Evolutionary conservation across 768 basidiomycete genomes (phyloP).

Genomic region (Auriscalpium orientale): DNA sequence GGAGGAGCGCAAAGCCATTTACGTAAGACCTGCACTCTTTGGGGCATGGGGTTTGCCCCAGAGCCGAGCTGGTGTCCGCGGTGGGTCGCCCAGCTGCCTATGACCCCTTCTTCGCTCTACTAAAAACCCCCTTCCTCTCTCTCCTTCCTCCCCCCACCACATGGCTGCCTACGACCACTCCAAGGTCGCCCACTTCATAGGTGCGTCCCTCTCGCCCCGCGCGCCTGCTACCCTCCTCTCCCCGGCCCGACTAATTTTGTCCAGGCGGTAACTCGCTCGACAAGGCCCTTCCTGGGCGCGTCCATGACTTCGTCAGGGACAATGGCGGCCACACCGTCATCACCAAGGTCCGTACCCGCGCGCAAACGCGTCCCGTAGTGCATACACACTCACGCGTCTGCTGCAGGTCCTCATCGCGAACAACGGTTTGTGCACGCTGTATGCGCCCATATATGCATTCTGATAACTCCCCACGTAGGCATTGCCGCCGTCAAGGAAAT

Average conservation of each 20-base stretch:
- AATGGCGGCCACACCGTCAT: slow-evolving; percentile 98
- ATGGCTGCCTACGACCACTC: slow-evolving; percentile 44
- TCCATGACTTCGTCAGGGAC: slow-evolving; percentile 85
- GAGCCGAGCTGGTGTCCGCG: slow-evolving; percentile 4
- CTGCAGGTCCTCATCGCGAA: slow-evolving; percentile 95
- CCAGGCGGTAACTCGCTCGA: slow-evolving; percentile 91
- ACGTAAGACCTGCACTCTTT: slow-evolving; percentile 12
- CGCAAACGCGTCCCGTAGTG: neutral
- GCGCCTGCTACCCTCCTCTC: neutral
- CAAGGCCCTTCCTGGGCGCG: slow-evolving; percentile 66
- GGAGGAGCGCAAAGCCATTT: too few relatives aligned
- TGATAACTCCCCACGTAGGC: slow-evolving; percentile 40
- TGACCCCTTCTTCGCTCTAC: neutral
- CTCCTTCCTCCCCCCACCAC: neutral
- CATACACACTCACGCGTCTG: slow-evolving; percentile 1
- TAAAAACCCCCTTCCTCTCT: slow-evolving; percentile 5
- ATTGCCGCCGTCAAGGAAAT: slow-evolving; percentile 99
- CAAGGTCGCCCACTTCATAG: slow-evolving; percentile 59
- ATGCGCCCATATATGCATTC: neutral
- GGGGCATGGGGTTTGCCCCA: slow-evolving; percentile 16
- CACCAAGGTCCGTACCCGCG: slow-evolving; percentile 66
- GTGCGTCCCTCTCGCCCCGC: slow-evolving; percentile 27
- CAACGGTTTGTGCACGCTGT: slow-evolving; percentile 55
- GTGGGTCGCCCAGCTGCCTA: slow-evolving; percentile 2
- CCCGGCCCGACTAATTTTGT: slow-evolving; percentile 11